Percentiles rank a stretch among this genome's conserved stretches.
phyloP scores from a whole-genome alignment of 2,329 filamentous ascomycete species.

The Fusarium decemcellulare region DNA sequence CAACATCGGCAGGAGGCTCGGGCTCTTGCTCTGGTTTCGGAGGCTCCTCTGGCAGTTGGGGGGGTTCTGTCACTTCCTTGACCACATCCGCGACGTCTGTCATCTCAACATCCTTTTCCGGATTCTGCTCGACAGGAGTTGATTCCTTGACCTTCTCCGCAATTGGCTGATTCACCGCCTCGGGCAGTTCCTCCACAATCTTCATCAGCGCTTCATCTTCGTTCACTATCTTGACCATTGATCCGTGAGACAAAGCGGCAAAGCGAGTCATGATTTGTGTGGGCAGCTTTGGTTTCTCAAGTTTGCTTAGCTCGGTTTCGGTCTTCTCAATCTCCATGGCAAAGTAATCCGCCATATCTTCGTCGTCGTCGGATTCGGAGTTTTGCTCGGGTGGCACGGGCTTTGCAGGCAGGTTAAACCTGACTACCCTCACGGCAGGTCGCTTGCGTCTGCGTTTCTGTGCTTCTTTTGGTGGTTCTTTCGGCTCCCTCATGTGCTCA shows the following conservation, averaged over 20 bases:
- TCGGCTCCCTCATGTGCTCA: constrained; percentile 26
- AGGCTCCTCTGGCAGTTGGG: constrained; percentile 7
- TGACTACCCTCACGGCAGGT: constrained; percentile 52
- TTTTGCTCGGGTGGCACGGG: constrained; percentile 49
- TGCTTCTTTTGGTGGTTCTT: constrained; percentile 27
- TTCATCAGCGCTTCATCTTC: constrained; percentile 60
- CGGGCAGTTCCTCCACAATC: constrained; percentile 60
- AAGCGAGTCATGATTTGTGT: constrained; percentile 62
- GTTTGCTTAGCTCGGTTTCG: constrained; percentile 63
- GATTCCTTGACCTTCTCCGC: constrained; percentile 15
- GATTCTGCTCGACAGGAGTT: constrained; percentile 5
- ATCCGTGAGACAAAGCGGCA: constrained; percentile 63
- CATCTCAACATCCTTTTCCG: constrained; percentile 36
- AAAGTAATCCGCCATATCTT: constrained; percentile 71
- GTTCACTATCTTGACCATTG: constrained; percentile 62
- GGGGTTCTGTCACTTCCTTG: not conserved
- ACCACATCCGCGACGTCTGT: constrained; percentile 35
- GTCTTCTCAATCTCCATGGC: constrained; percentile 66
- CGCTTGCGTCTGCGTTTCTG: constrained; percentile 46
- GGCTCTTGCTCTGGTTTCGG: constrained; percentile 9
- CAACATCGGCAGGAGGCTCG: constrained; percentile 7
- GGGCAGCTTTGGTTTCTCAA: constrained; percentile 58
- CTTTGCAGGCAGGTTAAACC: constrained; percentile 58
- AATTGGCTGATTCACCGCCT: constrained; percentile 33
- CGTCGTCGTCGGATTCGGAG: constrained; percentile 69